phyloP scores from a whole-genome alignment of 345 rosid species.

The Salix arbutifolia region DNA sequence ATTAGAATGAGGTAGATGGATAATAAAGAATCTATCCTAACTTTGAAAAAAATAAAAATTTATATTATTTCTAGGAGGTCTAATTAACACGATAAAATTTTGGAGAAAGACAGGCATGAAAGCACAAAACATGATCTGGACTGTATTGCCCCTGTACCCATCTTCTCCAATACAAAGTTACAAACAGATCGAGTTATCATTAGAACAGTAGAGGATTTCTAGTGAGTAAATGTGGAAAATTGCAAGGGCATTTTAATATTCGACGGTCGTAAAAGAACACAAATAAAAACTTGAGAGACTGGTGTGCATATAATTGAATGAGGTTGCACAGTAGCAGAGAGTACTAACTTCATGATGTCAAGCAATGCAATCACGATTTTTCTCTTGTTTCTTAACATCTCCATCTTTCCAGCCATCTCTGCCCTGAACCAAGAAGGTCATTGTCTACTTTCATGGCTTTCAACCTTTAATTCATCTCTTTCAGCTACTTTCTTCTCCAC shows the following conservation, averaged over 20 bases:
- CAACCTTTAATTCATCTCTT: slow-evolving; percentile 47
- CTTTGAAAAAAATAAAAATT: too few relatives aligned
- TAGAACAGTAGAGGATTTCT: background rate
- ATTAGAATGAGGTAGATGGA: too few relatives aligned
- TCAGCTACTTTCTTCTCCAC: slow-evolving; percentile 54
- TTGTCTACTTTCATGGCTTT: slow-evolving; percentile 67
- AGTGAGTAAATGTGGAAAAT: slow-evolving; percentile 10
- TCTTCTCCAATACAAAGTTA: background rate
- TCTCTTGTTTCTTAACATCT: slow-evolving; percentile 42
- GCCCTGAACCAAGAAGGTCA: slow-evolving; percentile 68
- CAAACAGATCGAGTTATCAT: slow-evolving; percentile 1
- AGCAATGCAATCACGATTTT: slow-evolving; percentile 41
- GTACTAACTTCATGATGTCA: slow-evolving; percentile 39
- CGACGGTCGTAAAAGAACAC: slow-evolving; percentile 16
- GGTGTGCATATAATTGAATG: slow-evolving; percentile 15
- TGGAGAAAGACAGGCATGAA: background rate
- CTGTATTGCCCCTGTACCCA: background rate
- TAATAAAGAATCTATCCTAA: too few relatives aligned
- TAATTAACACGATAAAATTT: background rate
- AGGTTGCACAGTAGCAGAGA: slow-evolving; percentile 39
- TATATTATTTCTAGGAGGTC: too few relatives aligned
- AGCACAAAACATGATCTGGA: background rate
- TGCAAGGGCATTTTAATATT: slow-evolving; percentile 18
- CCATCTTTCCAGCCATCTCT: slow-evolving; percentile 38
- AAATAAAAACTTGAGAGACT: slow-evolving; percentile 5